phyloP scores from a whole-genome alignment of 2,329 filamentous ascomycete genomes.

The Dothistroma pini region DNA sequence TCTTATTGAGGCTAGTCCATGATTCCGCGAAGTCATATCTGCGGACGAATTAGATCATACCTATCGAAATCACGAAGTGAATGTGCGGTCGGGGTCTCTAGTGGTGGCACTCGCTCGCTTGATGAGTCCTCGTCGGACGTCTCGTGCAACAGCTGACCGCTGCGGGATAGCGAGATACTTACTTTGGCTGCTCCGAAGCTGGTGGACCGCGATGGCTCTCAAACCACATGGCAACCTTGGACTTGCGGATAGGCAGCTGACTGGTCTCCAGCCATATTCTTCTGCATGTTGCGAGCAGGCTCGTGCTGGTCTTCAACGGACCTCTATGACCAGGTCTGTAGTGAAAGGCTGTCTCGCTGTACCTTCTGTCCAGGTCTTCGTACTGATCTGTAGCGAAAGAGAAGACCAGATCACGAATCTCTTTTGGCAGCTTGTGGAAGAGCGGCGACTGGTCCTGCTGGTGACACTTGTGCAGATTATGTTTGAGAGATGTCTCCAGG shows the following conservation, averaged over 20 bases:
- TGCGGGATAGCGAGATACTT: not conserved
- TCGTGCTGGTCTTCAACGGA: slow-evolving; percentile 22
- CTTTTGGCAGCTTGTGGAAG: slow-evolving; percentile 14
- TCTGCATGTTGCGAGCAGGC: slow-evolving; percentile 36
- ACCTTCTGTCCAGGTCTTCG: slow-evolving; percentile 25
- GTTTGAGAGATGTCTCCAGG: slow-evolving; percentile 9
- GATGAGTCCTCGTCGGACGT: too few relatives aligned
- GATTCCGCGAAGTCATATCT: not conserved
- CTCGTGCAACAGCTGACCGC: slow-evolving; percentile 5
- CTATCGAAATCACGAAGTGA: not conserved
- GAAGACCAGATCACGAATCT: slow-evolving; percentile 35
- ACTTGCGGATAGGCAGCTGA: slow-evolving; percentile 30
- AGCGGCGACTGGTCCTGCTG: slow-evolving; percentile 15
- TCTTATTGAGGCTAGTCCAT: slow-evolving; percentile 11
- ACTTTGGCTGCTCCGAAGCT: not conserved
- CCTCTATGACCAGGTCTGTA: slow-evolving; percentile 35
- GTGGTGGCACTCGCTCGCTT: not conserved
- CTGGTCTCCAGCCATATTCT: slow-evolving; percentile 36
- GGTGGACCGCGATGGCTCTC: slow-evolving; percentile 13
- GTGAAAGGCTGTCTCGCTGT: slow-evolving; percentile 29
- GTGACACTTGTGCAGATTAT: slow-evolving; percentile 13
- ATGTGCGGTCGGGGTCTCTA: not conserved
- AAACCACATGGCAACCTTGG: slow-evolving; percentile 34
- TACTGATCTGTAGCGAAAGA: slow-evolving; percentile 33
- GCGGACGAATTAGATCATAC: not conserved